These are phyloP conservation scores for Rhodotorula toruloides DNA, from an alignment of 768 basidiomycete genomes.

Conservation along the genomic window DNA sequence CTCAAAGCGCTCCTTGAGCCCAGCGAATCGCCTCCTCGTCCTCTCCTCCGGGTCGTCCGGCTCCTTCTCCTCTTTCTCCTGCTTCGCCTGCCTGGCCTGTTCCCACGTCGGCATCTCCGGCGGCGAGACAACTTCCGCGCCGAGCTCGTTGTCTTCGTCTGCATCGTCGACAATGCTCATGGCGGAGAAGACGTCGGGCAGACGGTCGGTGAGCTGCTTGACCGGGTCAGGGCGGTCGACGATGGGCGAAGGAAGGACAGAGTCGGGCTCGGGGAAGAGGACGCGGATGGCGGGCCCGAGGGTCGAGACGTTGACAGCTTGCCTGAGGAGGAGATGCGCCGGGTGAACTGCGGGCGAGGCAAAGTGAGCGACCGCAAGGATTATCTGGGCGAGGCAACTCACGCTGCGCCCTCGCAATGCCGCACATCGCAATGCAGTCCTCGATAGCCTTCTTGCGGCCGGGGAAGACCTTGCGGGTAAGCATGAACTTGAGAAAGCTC, in stretches of 20 bases:
- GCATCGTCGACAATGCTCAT: not conserved
- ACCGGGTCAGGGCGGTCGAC: not conserved
- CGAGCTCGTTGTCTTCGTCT: not conserved
- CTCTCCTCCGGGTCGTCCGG: not conserved
- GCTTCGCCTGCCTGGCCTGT: not conserved
- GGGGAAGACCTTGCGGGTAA: slow-evolving; percentile 12
- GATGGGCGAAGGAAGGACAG: not conserved
- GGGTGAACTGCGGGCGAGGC: not conserved
- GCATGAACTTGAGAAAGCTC: slow-evolving; percentile 16
- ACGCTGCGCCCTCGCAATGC: slow-evolving; percentile 8
- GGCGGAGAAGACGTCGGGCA: slow-evolving; percentile 3
- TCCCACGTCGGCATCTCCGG: not conserved
- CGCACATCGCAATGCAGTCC: not conserved
- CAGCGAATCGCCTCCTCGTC: not conserved
- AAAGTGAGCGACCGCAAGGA: no score
- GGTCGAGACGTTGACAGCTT: not conserved
- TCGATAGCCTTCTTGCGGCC: not conserved
- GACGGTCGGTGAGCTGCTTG: not conserved
- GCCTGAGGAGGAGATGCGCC: not conserved
- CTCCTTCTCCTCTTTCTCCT: not conserved
- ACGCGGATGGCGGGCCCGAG: not conserved
- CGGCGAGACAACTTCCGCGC: not conserved
- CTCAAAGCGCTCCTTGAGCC: not conserved
- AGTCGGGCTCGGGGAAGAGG: not conserved
- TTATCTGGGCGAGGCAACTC: not conserved